Evolutionary conservation across 495 filamentous ascomycete species (phyloP), one percentile per base, ranked within the genome.

Genomic region (Aspergillus diversus): DNA sequence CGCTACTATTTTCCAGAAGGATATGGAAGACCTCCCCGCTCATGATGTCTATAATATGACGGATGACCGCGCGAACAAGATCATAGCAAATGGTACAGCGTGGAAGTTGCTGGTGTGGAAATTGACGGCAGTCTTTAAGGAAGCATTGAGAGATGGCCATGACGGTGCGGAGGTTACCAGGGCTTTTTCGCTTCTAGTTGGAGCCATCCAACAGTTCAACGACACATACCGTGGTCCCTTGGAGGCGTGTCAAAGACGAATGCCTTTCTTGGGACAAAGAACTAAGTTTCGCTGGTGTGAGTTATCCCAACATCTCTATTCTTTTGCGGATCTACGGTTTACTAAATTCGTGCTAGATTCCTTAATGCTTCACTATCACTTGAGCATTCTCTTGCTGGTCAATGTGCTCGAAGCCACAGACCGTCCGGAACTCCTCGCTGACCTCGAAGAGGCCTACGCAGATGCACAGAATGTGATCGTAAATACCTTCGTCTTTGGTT

Each of bases 251-350:
- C 33, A 60, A 16, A 52, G 47, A 8, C 57, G 57, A 3, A 51
- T 60, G 47, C 57, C 57, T 1, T 60, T 60, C 27, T 33, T 60
- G 2, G 47, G 33, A 11, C 57, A 60, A 32, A 15, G 52, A 15
- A 60, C 57, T 7, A 60, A 60, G 47, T 43, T 60, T 32, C 57
- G 57, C 33, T 60, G 57, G 57, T 60, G 57, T 60, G 12, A 51
- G 57, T 60, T 43, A 27, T 27, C 21, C 37, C 37, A 39, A 13
- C 11, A 0, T 12, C 12, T 37, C 16, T 50, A 12, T 39, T 7
- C 47, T 27, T 11, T 9, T 17, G 11, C 3, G 5, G 8, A 16
- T 21, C 15, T 2, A 27, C 16, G 1, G 35, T 13, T 5, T 15
- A 21, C 57, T 60, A 15, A 60, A 33, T 42, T 42, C 4, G 0